Conservation (phyloP, 1,284 basidiomycete species). For the Leccinum pachyderme region DNA sequence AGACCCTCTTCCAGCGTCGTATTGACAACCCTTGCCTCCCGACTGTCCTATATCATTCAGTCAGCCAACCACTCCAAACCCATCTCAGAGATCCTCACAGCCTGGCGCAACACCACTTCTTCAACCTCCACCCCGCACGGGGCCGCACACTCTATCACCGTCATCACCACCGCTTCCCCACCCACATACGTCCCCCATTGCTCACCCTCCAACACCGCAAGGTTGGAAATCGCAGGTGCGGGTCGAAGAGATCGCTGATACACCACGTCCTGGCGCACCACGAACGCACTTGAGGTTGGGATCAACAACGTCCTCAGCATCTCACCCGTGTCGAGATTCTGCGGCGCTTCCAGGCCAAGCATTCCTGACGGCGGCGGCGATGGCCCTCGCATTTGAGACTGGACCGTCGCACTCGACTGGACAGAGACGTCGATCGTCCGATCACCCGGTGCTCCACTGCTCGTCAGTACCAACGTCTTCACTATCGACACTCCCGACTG, state of each 20-base stretch:
- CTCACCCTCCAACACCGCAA: conserved; percentile 54
- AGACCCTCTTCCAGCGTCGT: conserved; percentile 37
- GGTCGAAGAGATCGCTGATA: conserved; percentile 44
- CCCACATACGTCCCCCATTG: conserved; percentile 48
- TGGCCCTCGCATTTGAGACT: not conserved
- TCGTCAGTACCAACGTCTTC: conserved; percentile 61
- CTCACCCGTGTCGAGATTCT: conserved; percentile 43
- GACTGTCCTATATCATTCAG: conserved; percentile 40
- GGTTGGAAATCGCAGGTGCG: conserved; percentile 40
- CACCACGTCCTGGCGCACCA: conserved; percentile 45
- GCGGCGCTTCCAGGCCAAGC: conserved; percentile 12
- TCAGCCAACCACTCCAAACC: not conserved
- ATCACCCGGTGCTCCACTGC: conserved; percentile 56
- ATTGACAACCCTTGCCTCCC: conserved; percentile 44
- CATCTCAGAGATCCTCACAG: conserved; percentile 37
- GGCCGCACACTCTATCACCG: conserved; percentile 50
- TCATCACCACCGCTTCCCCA: conserved; percentile 55
- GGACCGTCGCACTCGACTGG: conserved; percentile 46
- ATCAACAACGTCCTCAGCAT: conserved; percentile 61
- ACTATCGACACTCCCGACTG: conserved; percentile 50
- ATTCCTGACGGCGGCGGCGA: not conserved
- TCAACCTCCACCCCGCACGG: conserved; percentile 57
- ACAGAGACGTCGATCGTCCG: conserved; percentile 74
- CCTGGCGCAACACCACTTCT: conserved; percentile 43
- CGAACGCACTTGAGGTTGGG: conserved; percentile 55